Percentiles rank a stretch among this genome's conserved stretches.
These are phyloP conservation scores for Citrus hindsii DNA, from an alignment of 345 rosid species.

Conservation along the genomic window DNA sequence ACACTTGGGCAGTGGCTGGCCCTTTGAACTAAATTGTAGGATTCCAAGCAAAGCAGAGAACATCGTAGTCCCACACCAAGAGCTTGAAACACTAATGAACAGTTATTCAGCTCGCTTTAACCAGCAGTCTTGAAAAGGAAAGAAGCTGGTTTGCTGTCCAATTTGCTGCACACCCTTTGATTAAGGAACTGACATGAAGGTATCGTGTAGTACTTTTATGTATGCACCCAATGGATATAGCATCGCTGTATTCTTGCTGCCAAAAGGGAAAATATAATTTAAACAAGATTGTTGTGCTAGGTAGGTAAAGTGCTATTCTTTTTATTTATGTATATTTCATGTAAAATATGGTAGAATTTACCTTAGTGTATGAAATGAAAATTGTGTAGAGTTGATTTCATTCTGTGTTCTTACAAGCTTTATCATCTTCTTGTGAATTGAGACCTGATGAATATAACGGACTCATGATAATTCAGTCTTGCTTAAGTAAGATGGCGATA, in stretches of 20 bases:
- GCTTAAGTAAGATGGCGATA: background rate
- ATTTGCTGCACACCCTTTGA: background rate
- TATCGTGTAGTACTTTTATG: background rate
- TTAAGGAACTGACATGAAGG: background rate
- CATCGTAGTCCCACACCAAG: background rate
- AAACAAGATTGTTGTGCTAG: background rate
- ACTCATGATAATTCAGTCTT: background rate
- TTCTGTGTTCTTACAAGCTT: background rate
- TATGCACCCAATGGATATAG: background rate
- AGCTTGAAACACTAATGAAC: background rate
- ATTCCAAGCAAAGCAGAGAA: background rate
- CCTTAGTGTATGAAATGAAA: background rate
- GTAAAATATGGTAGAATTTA: background rate
- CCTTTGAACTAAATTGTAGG: background rate
- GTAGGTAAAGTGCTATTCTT: conserved; percentile 1
- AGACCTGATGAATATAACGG: background rate
- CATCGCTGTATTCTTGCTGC: background rate
- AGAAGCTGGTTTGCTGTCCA: background rate
- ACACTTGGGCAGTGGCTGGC: background rate
- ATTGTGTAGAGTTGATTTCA: background rate
- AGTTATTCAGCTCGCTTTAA: background rate
- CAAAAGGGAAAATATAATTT: background rate
- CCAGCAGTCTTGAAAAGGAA: background rate
- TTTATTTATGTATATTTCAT: conserved; percentile 6
- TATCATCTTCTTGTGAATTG: background rate